Base-by-base conservation (phyloP, 1,139 yeast species). In the Hemisphaericaspora xylofermentans region DNA sequence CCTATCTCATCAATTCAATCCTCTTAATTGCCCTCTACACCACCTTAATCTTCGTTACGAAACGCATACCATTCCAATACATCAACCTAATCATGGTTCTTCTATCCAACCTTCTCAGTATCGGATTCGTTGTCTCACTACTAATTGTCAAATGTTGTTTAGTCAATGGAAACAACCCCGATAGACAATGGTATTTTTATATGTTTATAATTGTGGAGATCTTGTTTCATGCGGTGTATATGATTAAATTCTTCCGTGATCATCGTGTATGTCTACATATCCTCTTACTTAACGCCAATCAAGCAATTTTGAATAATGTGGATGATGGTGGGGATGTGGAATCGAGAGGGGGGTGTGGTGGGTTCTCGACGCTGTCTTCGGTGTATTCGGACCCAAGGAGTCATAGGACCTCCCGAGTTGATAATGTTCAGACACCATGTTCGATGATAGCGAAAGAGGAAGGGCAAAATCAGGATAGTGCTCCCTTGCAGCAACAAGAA, bases 161-260 rank as follows among this genome's bases (percentile, higher is more conserved):
- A 13, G n/a, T n/a, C n/a, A n/a, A n/a, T n/a, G 13, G 21, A 25
- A 17, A 17, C 27, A 24, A 28, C 7, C 16, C 18, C 21, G 19
- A 15, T 16, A 15, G n/a, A 13, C 9, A 24, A 12, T 40, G 38
- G 18, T 32, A 19, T 33, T 37, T 34, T 16, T 33, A 35, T 13
- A 13, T 31, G 5, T 36, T 43, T n/a, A 34, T 48, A n/a, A n/a
- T 43, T 6, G 6, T 45, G 9, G 48, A 46, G 36, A 30, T 48
- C 5, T n/a, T 42, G 10, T 32, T 32, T 4, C 36, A 43, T 19
- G 16, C 42, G 12, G 30, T 37, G 10, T 43, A 42, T 17, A 40
- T 38, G 30, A n/a, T 42, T 2, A 33, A 34, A 6, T 42, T 46
- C 18, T 38, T 30, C 15, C 30, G 31, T 17, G 33, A 41, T 25